These are phyloP conservation scores for Tolypocladium pustulatum DNA, from an alignment of 2,329 filamentous ascomycete species.

Conservation along the genomic window DNA sequence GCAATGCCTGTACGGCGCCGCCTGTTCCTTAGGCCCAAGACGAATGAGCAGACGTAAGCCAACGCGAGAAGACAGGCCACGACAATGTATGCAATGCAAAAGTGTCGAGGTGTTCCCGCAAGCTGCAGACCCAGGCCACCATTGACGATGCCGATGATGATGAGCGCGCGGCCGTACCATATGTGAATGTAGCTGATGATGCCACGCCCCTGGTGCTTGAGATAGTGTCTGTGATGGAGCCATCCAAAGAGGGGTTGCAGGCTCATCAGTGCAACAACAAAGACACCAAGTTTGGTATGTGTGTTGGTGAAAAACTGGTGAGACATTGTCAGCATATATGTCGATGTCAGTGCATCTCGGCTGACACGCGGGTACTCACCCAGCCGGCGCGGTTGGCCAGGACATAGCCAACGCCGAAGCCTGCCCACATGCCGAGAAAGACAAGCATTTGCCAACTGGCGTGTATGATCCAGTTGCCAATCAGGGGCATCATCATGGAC, in stretches of 20 bases:
- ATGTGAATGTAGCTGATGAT: conserved; percentile 46
- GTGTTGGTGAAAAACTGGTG: conserved; percentile 40
- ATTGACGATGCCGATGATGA: conserved; percentile 50
- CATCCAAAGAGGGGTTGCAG: conserved; percentile 49
- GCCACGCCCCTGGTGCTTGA: conserved; percentile 35
- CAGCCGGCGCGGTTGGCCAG: conserved; percentile 27
- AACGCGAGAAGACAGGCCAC: conserved; percentile 38
- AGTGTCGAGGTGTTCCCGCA: conserved; percentile 25
- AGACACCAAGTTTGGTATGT: conserved; percentile 47
- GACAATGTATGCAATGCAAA: conserved; percentile 44
- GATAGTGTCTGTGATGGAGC: conserved; percentile 45
- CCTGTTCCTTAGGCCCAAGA: conserved; percentile 4
- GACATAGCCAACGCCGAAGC: conserved; percentile 46
- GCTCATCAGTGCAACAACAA: conserved; percentile 41
- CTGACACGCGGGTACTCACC: conserved; percentile 27
- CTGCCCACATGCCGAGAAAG: conserved; percentile 48
- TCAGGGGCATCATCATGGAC: conserved; percentile 47
- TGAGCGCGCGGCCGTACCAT: conserved; percentile 50
- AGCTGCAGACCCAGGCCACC: conserved; percentile 51
- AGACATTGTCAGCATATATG: conserved; percentile 7
- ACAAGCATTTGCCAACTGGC: conserved; percentile 42
- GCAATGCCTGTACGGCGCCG: not conserved
- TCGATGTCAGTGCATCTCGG: not conserved
- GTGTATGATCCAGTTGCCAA: conserved; percentile 49
- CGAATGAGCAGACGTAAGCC: conserved; percentile 27